Evolutionary conservation across 495 filamentous ascomycete species (phyloP), one percentile per base, ranked within the genome.

Genomic region (Corynascus novoguineensis): DNA sequence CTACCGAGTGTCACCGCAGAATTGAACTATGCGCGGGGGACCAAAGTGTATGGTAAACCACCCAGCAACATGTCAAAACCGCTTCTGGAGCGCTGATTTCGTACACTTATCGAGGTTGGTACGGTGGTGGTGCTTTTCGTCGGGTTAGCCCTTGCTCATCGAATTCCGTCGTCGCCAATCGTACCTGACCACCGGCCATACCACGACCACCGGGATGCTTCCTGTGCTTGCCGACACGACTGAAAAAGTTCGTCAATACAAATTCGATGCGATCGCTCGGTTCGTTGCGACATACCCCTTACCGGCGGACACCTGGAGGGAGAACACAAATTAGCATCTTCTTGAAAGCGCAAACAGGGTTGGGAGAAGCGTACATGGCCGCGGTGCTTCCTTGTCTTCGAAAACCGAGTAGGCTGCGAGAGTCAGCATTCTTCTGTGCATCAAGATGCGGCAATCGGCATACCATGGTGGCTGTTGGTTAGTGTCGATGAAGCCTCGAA

Each of bases 341-440:
- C 50, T 35, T n/a, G 34, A 22, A 10, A 50, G 41, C 31, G 9
- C 22, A 37, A n/a, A 42, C 42, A 44, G 50, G 41, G 21, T n/a
- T 19, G 50, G 56, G 37, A 9, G 48, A 49, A n/a, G 52, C 67
- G 24, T 68, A 70, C 67, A 67, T 70, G 67, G 65, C 67, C 67
- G 67, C 67, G 67, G 65, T 70, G 67, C 67, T 70, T 70, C 61
- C 67, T 68, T 61, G 67, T 70, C 67, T 70, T 70, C 53, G 67
- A 70, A 60, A 70, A 70, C 53, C 67, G 61, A 59, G 67, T 70
- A 70, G 67, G 67, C 67, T 69, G 57, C 37, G 44, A 58, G 19
- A 45, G 63, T 69, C 55, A 69, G 67, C 59, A 67, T 62, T 38
- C 40, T 24, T 32, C 35, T 52, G n/a, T 40, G 22, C 25, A 25